Conservation (phyloP, 805 yeast species). For the Cephaloascus fragrans region DNA sequence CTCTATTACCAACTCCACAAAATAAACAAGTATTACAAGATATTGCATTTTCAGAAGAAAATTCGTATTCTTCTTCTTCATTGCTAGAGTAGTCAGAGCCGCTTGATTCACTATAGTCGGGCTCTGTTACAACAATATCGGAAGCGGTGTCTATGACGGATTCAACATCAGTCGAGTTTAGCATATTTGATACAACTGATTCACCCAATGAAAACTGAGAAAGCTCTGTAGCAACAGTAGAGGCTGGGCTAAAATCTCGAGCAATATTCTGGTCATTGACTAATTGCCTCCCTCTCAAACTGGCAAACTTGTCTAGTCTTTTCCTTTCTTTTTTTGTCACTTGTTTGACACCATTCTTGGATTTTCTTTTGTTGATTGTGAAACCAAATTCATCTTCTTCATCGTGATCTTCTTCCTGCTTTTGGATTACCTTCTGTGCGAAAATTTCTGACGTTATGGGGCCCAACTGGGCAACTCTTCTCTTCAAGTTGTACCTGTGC, state of each 20-base stretch:
- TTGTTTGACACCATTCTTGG: slow-evolving; percentile 17
- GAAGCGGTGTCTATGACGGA: slow-evolving; percentile 37
- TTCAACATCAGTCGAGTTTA: slow-evolving; percentile 10
- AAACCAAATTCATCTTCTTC: slow-evolving; percentile 51
- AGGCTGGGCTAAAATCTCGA: slow-evolving; percentile 40
- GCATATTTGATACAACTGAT: slow-evolving; percentile 6
- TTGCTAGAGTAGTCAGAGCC: not conserved
- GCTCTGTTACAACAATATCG: slow-evolving; percentile 36
- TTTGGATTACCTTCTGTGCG: slow-evolving; percentile 50
- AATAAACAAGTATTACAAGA: slow-evolving; percentile 28
- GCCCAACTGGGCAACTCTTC: slow-evolving; percentile 80
- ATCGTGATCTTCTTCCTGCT: slow-evolving; percentile 5
- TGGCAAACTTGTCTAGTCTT: slow-evolving; percentile 9
- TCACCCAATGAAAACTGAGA: slow-evolving; percentile 51
- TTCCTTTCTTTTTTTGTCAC: slow-evolving; percentile 29
- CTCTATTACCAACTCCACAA: slow-evolving; percentile 24
- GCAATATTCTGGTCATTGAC: slow-evolving; percentile 1
- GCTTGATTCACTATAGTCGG: slow-evolving; percentile 7
- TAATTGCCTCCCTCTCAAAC: slow-evolving; percentile 16
- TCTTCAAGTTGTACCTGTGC: slow-evolving; percentile 93
- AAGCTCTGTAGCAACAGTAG: slow-evolving; percentile 43
- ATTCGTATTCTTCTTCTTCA: not conserved
- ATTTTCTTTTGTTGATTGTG: slow-evolving; percentile 18
- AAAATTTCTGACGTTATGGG: slow-evolving; percentile 61
- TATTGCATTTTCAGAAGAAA: slow-evolving; percentile 6